Evolutionary conservation across 176 grass and related monocot genomes (phyloP).

Genomic region (Carex pumila): DNA sequence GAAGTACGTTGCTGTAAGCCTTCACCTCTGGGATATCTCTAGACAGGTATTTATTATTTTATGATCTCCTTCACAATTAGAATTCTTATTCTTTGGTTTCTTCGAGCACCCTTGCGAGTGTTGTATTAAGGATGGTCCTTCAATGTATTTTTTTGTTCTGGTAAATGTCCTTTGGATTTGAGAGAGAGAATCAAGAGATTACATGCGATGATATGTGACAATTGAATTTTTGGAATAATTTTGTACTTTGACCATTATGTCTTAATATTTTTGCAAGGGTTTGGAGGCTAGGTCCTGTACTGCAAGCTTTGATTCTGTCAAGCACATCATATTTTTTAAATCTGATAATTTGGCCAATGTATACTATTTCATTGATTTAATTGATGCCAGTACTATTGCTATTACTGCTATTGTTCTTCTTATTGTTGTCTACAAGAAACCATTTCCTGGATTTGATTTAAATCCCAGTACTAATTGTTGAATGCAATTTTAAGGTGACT

Average conservation of each 20-base stretch:
- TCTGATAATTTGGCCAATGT: neutral
- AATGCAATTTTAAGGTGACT: conserved; percentile 52
- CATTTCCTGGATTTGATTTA: neutral
- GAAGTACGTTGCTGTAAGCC: conserved; percentile 88
- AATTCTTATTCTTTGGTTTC: neutral
- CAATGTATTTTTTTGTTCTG: neutral
- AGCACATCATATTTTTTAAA: neutral
- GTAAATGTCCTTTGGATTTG: neutral
- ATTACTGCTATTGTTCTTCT: neutral
- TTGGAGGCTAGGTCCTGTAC: neutral
- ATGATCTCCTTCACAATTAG: neutral
- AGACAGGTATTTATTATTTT: conserved; percentile 65
- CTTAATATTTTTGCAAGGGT: neutral
- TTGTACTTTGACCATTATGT: neutral
- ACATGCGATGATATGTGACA: neutral
- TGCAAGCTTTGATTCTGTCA: neutral
- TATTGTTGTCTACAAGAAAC: neutral
- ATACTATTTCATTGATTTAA: neutral
- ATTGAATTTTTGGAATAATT: neutral
- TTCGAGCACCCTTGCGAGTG: neutral
- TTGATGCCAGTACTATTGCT: neutral
- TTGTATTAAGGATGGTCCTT: neutral
- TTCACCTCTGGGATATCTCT: conserved; percentile 95
- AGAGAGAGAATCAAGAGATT: neutral
- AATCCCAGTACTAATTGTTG: neutral